Conservation (phyloP, 164 flowering plant species). For the Houttuynia cordata region DNA sequence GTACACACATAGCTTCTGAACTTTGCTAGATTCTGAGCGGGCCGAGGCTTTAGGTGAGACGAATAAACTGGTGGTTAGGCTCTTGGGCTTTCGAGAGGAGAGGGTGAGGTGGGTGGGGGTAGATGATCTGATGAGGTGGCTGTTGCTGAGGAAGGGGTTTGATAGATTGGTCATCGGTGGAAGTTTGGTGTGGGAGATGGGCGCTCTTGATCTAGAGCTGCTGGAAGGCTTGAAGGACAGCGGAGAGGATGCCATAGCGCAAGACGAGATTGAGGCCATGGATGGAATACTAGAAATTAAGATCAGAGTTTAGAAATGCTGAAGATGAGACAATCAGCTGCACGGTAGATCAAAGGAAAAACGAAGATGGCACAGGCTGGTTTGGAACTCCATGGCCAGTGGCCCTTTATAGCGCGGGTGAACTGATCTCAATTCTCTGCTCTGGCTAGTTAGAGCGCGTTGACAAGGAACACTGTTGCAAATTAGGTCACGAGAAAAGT, state of each 20-base stretch:
- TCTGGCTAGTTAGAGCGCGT: too few species aligned
- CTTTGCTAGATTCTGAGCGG: constrained; percentile 25
- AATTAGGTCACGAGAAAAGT: too few species aligned
- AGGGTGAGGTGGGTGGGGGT: constrained; percentile 6
- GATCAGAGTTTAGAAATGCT: too few species aligned
- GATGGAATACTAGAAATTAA: too few species aligned
- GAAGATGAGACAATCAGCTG: too few species aligned
- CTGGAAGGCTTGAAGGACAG: constrained; percentile 11
- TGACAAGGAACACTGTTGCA: too few species aligned
- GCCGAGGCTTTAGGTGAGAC: constrained; percentile 8
- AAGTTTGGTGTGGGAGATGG: constrained; percentile 5
- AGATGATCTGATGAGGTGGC: background rate
- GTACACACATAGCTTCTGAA: constrained; percentile 49
- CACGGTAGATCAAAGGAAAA: too few species aligned
- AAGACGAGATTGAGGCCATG: constrained; percentile 19
- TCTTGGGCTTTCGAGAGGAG: constrained; percentile 3
- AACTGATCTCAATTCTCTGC: too few species aligned
- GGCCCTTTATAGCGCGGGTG: too few species aligned
- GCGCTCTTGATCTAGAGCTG: too few species aligned
- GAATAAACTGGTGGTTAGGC: constrained; percentile 6
- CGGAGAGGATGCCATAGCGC: constrained; percentile 13
- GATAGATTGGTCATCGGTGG: constrained; percentile 2
- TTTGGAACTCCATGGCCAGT: too few species aligned
- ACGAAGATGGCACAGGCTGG: too few species aligned
- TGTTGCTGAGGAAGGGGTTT: constrained; percentile 4